phyloP scores from a whole-genome alignment of 148 eudicot genomes.

The Dysphania ambrosioides region DNA sequence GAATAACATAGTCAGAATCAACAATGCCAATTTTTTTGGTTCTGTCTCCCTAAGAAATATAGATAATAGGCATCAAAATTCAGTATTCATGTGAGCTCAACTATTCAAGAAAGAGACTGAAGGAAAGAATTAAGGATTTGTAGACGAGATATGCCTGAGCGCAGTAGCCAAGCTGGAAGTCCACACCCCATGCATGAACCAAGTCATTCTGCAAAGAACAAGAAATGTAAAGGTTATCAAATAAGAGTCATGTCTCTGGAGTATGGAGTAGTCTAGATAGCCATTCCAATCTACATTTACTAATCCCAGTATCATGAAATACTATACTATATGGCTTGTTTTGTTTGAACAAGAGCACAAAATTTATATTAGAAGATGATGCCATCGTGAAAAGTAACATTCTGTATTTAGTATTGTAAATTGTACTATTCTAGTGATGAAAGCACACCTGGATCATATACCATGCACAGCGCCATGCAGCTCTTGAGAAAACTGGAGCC shows the following conservation, averaged over 20 bases:
- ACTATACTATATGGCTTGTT: not conserved
- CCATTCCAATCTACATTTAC: not conserved
- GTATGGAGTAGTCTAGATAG: not conserved
- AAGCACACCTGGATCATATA: constrained; percentile 59
- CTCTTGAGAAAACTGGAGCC: constrained; percentile 73
- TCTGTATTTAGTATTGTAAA: not conserved
- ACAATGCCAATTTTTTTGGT: constrained; percentile 54
- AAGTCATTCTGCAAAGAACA: constrained; percentile 53
- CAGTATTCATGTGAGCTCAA: not conserved
- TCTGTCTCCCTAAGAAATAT: constrained; percentile 43
- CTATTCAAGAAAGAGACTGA: not conserved
- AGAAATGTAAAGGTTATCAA: not conserved
- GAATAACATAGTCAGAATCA: constrained; percentile 60
- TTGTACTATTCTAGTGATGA: not conserved
- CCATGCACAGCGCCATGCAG: constrained; percentile 72
- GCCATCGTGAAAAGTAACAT: not conserved
- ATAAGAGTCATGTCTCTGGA: not conserved
- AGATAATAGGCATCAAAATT: constrained; percentile 1
- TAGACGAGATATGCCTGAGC: constrained; percentile 42
- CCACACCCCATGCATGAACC: constrained; percentile 68
- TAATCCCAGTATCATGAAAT: not conserved
- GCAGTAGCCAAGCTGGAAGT: constrained; percentile 64
- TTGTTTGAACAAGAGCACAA: not conserved
- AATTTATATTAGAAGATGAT: not conserved
- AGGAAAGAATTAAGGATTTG: not conserved